phyloP scores from a whole-genome alignment of 176 grass and related monocot genomes.

The Avena sativa region DNA sequence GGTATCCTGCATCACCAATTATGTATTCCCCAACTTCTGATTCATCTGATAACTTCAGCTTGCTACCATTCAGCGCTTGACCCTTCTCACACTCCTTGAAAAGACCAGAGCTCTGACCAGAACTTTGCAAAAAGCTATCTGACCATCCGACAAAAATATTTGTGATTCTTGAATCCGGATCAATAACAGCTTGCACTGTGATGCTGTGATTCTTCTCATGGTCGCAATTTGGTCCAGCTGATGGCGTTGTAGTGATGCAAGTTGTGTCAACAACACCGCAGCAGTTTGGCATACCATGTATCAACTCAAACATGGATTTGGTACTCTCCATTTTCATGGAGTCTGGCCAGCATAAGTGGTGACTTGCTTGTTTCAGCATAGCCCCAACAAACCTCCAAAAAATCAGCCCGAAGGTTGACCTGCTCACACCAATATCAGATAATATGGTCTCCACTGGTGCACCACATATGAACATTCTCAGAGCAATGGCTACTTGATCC shows the following conservation, averaged over 20 bases:
- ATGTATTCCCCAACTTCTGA: conserved; percentile 65
- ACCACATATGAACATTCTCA: no score
- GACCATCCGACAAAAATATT: conserved; percentile 55
- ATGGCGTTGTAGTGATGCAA: conserved; percentile 45
- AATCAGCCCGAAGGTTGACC: conserved; percentile 58
- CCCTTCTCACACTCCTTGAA: conserved; percentile 55
- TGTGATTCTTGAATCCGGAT: conserved; percentile 49
- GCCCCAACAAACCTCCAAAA: conserved; percentile 70
- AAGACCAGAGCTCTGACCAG: conserved; percentile 54
- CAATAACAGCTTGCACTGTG: conserved; percentile 59
- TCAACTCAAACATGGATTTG: conserved; percentile 63
- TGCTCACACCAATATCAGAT: conserved; percentile 56
- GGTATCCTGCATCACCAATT: conserved; percentile 58
- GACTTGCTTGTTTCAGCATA: conserved; percentile 51
- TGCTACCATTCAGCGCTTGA: conserved; percentile 50
- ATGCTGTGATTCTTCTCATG: conserved; percentile 66
- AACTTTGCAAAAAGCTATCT: conserved; percentile 54
- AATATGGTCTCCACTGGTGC: conserved; percentile 39
- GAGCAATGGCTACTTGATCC: no score
- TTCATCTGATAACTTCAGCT: conserved; percentile 39
- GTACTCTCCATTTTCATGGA: conserved; percentile 55
- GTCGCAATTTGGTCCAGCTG: conserved; percentile 59
- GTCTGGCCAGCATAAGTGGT: conserved; percentile 56
- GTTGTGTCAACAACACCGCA: conserved; percentile 66
- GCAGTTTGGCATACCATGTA: conserved; percentile 61